A percentile compares a stretch with the other conserved stretches of the same genome.
These are phyloP conservation scores for Aspergillus homomorphus DNA, from an alignment of 495 filamentous ascomycete species.

Conservation along the genomic window DNA sequence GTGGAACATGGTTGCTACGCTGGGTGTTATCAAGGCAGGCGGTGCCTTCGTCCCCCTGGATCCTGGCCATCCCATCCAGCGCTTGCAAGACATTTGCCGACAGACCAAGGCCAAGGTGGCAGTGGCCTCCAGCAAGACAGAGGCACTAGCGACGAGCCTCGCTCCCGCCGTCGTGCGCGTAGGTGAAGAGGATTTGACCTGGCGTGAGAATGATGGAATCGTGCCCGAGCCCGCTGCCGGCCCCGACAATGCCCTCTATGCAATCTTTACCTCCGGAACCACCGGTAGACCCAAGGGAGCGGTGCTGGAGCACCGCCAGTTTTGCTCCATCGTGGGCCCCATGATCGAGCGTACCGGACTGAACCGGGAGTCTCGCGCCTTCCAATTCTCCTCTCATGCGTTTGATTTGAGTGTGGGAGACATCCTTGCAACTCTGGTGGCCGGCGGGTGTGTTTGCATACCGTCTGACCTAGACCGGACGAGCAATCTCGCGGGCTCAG, in stretches of 20 bases:
- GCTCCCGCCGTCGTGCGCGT: slow-evolving; percentile 14
- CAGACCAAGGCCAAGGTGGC: slow-evolving; percentile 16
- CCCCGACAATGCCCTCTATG: slow-evolving; percentile 7
- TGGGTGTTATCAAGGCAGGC: slow-evolving; percentile 46
- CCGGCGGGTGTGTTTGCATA: slow-evolving; percentile 38
- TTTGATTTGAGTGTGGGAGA: slow-evolving; percentile 57
- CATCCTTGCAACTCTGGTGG: slow-evolving; percentile 49
- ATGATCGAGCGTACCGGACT: slow-evolving; percentile 1
- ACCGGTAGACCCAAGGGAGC: slow-evolving; percentile 45
- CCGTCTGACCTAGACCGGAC: slow-evolving; percentile 32
- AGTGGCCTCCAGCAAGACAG: slow-evolving; percentile 2
- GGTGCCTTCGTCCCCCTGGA: slow-evolving; percentile 46
- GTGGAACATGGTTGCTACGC: slow-evolving; percentile 35
- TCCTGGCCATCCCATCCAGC: slow-evolving; percentile 38
- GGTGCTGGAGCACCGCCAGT: slow-evolving; percentile 31
- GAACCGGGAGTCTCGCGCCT: slow-evolving; percentile 32
- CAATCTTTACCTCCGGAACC: slow-evolving; percentile 39
- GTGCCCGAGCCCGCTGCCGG: neutral
- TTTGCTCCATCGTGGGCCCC: slow-evolving; percentile 12
- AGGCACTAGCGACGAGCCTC: neutral
- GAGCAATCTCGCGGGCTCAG: slow-evolving; percentile 27
- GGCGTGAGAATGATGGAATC: no score
- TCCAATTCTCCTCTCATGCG: slow-evolving; percentile 58
- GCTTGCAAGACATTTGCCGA: slow-evolving; percentile 35
- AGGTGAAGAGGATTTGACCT: neutral